Evolutionary conservation across 768 basidiomycete species (phyloP).

Genomic region (Hypholoma sublateritium): DNA sequence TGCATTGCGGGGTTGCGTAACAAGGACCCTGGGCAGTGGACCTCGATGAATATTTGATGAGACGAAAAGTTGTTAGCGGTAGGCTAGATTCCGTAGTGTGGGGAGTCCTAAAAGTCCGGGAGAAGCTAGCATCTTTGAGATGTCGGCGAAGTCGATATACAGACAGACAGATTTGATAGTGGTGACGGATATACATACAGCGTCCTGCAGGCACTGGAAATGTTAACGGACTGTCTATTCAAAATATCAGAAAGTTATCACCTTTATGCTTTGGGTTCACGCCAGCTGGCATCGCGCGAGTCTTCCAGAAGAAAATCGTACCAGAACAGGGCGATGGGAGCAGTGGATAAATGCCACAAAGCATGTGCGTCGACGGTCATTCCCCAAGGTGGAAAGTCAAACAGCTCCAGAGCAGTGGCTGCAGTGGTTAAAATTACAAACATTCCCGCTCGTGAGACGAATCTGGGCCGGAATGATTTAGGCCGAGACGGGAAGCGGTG

Average conservation of each 20-base stretch:
- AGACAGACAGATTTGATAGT: background rate
- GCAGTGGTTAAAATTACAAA: conserved; percentile 71
- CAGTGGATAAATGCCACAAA: conserved; percentile 89
- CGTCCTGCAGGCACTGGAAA: background rate
- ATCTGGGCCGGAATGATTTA: conserved; percentile 57
- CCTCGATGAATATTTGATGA: too few species aligned
- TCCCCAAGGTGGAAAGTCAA: conserved; percentile 86
- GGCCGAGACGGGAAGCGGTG: conserved; percentile 55
- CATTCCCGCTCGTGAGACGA: conserved; percentile 50
- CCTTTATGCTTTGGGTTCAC: conserved; percentile 17
- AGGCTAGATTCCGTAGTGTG: too few species aligned
- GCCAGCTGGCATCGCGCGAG: conserved; percentile 70
- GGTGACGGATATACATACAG: background rate
- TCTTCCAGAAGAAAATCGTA: conserved; percentile 83
- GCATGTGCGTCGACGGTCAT: conserved; percentile 87
- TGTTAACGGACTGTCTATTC: background rate
- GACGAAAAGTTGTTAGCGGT: too few species aligned
- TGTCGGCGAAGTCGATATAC: too few species aligned
- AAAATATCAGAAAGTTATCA: background rate
- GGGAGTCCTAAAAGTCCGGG: too few species aligned
- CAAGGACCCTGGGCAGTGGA: too few species aligned
- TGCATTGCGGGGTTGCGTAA: too few species aligned
- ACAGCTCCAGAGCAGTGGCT: conserved; percentile 79
- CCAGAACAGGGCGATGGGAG: conserved; percentile 76
- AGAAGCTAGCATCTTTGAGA: too few species aligned